Evolutionary conservation across 257 asterid species (phyloP).

Genomic region (Penstemon barbatus): DNA sequence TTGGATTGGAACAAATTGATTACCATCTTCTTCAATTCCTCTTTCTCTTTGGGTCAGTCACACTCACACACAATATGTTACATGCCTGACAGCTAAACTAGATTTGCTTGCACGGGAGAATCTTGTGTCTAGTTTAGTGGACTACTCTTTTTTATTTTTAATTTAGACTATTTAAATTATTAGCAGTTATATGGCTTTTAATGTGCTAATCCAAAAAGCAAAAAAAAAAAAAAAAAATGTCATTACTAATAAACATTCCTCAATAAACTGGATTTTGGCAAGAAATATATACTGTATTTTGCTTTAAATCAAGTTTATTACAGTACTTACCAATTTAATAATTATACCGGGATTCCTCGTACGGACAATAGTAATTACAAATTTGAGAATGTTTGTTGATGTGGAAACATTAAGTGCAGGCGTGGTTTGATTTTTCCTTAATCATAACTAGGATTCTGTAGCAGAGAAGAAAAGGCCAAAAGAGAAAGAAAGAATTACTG

Average conservation of each 20-base stretch:
- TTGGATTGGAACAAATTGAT: conserved; percentile 48
- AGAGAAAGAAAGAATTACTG: conserved; percentile 1
- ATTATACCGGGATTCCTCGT: not conserved
- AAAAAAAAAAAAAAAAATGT: no score
- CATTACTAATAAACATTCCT: no score
- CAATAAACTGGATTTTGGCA: no score
- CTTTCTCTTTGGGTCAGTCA: conserved; percentile 32
- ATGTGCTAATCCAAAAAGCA: no score
- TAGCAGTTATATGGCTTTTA: not conserved
- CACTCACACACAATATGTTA: not conserved
- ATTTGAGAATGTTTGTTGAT: conserved; percentile 22
- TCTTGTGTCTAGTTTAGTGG: conserved; percentile 22
- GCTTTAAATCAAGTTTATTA: not conserved
- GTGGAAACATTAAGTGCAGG: conserved; percentile 24
- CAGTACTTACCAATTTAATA: not conserved
- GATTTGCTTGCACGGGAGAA: conserved; percentile 44
- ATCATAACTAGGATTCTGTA: conserved; percentile 36
- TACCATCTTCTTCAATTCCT: conserved; percentile 35
- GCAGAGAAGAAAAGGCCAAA: conserved; percentile 15
- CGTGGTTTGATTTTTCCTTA: conserved; percentile 13
- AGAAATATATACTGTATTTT: no score
- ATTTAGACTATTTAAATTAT: not conserved
- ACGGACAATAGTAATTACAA: not conserved
- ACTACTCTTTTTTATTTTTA: not conserved
- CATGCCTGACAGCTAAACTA: conserved; percentile 43